Evolutionary conservation across 2,329 filamentous ascomycete genomes (phyloP).

Genomic region (Aaosphaeria pasadenensis): DNA sequence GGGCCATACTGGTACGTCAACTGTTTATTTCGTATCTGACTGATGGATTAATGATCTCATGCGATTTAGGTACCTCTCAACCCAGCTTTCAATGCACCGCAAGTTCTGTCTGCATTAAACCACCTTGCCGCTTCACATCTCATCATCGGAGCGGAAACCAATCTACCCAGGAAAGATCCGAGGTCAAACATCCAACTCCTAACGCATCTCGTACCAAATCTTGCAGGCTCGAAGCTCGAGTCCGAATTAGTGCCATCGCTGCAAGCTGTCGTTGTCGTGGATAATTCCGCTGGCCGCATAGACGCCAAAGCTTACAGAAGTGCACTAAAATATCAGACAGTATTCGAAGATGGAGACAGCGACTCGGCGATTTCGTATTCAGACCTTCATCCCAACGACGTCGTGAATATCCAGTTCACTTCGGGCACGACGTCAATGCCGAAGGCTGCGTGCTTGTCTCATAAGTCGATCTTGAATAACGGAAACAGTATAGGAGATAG

Average conservation of each 20-base stretch:
- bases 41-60: neutral
- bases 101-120: conserved; percentile 73
- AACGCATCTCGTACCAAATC: conserved; percentile 50
- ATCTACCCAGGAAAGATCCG: conserved; percentile 66
- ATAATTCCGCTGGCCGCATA: conserved; percentile 66
- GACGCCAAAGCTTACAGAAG: conserved; percentile 37
- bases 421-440: conserved; percentile 89
- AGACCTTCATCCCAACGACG: conserved; percentile 60
- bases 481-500: conserved; percentile 78
- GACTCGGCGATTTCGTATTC: conserved; percentile 44
- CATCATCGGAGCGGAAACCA: conserved; percentile 83
- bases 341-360: conserved; percentile 46
- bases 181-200: conserved; percentile 59
- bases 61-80: conserved; percentile 74
- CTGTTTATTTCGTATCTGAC: conserved; percentile 4
- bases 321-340: conserved; percentile 42
- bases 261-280: conserved; percentile 68
- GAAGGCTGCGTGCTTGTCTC: conserved; percentile 87
- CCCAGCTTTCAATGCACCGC: conserved; percentile 76
- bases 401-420: conserved; percentile 95
- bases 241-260: conserved; percentile 67
- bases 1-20: conserved; percentile 69
- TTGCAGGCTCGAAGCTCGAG: conserved; percentile 43
- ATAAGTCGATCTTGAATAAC: conserved; percentile 89
- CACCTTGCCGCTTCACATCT: conserved; percentile 73